Conservation (phyloP, 768 basidiomycete species). For the Russula virescens region DNA sequence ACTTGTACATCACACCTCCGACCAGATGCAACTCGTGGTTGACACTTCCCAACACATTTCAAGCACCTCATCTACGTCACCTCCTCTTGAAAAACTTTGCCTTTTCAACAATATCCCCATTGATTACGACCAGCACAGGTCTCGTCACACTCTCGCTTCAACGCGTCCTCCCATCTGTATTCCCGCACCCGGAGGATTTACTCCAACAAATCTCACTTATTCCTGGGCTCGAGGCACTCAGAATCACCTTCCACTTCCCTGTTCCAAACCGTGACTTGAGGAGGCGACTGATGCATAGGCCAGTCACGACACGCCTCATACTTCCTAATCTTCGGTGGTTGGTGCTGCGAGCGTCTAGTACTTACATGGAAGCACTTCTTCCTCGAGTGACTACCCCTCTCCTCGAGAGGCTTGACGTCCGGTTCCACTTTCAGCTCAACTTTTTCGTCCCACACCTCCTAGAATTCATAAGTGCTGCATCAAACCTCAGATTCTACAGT, state of each 20-base stretch:
- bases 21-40: not conserved
- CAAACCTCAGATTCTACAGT: not conserved
- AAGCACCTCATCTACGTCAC: not conserved
- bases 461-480: not conserved
- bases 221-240: not conserved
- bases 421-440: not conserved
- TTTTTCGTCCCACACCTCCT: not conserved
- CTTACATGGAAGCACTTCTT: not conserved
- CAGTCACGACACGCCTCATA: not conserved
- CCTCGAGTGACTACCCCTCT: not conserved
- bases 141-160: not conserved
- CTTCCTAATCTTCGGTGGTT: not conserved
- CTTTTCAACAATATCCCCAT: not conserved
- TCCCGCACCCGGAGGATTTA: not conserved
- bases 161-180: not conserved
- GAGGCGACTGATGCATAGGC: not conserved
- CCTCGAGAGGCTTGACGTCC: not conserved
- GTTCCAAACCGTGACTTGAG: not conserved
- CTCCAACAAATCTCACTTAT: not conserved
- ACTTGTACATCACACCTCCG: not conserved
- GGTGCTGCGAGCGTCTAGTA: not conserved
- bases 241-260: not conserved
- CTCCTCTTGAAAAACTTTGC: no score
- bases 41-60: not conserved
- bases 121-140: not conserved